These are phyloP conservation scores for Passalora sequoiae DNA, from an alignment of 2,329 filamentous ascomycete species.

Conservation along the genomic window DNA sequence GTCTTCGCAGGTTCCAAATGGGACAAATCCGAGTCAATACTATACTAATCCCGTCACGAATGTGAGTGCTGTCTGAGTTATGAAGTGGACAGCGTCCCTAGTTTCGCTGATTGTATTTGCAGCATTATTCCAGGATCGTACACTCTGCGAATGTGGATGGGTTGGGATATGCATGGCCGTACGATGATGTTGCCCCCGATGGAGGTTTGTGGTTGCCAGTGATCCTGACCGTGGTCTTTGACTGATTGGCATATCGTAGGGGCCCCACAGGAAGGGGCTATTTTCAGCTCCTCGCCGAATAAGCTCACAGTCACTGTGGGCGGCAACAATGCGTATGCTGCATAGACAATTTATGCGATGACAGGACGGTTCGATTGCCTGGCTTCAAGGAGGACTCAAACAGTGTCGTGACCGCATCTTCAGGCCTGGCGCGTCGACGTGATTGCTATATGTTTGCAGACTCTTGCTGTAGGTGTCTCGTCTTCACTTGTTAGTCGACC, in stretches of 20 bases:
- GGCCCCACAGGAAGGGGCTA: conserved; percentile 30
- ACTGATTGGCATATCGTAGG: conserved; percentile 13
- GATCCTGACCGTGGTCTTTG: conserved; percentile 33
- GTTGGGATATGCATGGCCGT: conserved; percentile 61
- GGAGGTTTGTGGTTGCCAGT: conserved; percentile 37
- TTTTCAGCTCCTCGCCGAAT: conserved; percentile 28
- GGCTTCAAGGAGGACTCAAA: no score
- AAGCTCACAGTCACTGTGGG: conserved; percentile 29
- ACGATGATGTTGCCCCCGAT: conserved; percentile 61
- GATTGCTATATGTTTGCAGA: no score
- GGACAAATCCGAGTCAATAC: conserved; percentile 26
- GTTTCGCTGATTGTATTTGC: no score
- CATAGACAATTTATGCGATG: no score
- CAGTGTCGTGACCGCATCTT: no score
- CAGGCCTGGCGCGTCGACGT: no score
- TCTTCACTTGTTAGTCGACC: no score
- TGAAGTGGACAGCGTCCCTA: no score
- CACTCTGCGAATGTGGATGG: conserved; percentile 50
- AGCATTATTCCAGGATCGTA: conserved; percentile 34
- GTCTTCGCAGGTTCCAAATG: conserved; percentile 35
- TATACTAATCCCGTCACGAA: conserved; percentile 30
- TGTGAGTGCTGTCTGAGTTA: no score
- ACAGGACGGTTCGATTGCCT: no score
- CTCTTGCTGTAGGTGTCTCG: no score
- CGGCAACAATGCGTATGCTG: conserved; percentile 28